Evolutionary conservation across 2,329 filamentous ascomycete genomes (phyloP).

Genomic region (Hirsutella minnesotensis): DNA sequence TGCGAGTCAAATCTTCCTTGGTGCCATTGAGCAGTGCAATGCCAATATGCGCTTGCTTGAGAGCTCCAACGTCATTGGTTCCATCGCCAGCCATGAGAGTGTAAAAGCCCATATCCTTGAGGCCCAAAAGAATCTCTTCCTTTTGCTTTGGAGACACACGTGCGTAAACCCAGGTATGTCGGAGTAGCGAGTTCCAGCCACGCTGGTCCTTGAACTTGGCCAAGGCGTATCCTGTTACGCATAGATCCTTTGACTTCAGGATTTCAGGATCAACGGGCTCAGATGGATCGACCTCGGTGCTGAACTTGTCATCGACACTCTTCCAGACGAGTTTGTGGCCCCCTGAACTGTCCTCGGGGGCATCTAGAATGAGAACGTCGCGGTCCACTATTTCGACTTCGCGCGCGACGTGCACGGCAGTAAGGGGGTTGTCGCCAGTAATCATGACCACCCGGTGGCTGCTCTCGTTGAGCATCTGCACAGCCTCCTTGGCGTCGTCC

Average conservation of each 20-base stretch:
- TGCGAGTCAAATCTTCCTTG: slow-evolving; percentile 78
- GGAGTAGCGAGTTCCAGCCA: slow-evolving; percentile 65
- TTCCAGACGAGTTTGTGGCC: slow-evolving; percentile 83
- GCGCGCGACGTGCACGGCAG: slow-evolving; percentile 86
- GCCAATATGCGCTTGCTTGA: slow-evolving; percentile 97
- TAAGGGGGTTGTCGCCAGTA: slow-evolving; percentile 94
- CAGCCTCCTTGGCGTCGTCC: slow-evolving; percentile 85
- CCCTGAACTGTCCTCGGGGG: slow-evolving; percentile 76
- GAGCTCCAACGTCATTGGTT: slow-evolving; percentile 92
- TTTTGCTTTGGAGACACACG: slow-evolving; percentile 98
- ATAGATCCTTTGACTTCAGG: slow-evolving; percentile 77
- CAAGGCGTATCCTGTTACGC: slow-evolving; percentile 88
- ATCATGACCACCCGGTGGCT: slow-evolving; percentile 99
- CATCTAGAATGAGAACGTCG: slow-evolving; percentile 87
- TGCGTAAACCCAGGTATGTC: slow-evolving; percentile 94
- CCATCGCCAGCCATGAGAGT: slow-evolving; percentile 98
- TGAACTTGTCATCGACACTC: slow-evolving; percentile 82
- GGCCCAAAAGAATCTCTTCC: slow-evolving; percentile 91
- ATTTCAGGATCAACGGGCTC: slow-evolving; percentile 73
- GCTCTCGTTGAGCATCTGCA: slow-evolving; percentile 96
- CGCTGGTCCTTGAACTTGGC: slow-evolving; percentile 75
- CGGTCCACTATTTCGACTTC: slow-evolving; percentile 97
- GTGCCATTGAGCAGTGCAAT: slow-evolving; percentile 93
- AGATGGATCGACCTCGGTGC: slow-evolving; percentile 73
- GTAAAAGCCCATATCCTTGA: slow-evolving; percentile 95